phyloP scores from a whole-genome alignment of 2,329 filamentous ascomycete genomes.

The Aureobasidium sp. region DNA sequence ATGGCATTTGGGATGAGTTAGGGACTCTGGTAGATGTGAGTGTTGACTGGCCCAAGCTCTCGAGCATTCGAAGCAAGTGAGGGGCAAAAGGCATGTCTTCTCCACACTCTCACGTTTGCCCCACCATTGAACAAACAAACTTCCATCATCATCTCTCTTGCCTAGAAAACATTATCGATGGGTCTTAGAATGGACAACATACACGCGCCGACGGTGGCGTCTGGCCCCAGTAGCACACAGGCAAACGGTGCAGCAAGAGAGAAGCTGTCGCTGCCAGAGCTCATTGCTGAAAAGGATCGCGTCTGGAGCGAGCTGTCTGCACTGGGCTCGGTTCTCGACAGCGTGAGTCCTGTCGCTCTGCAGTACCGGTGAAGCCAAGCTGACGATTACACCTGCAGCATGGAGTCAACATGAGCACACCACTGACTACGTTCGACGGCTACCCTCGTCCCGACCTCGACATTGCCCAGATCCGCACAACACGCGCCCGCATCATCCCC shows the following conservation, averaged over 20 bases:
- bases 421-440: conserved; percentile 77
- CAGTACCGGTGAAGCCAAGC: not conserved
- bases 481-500: conserved; percentile 77
- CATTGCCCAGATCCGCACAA: conserved; percentile 93
- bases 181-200: conserved; percentile 56
- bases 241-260: conserved; percentile 41
- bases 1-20: not conserved
- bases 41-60: conserved; percentile 7
- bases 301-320: conserved; percentile 82
- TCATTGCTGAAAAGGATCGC: conserved; percentile 75
- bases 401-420: conserved; percentile 84
- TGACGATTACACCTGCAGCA: conserved; percentile 51
- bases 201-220: conserved; percentile 63
- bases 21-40: not conserved
- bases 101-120: conserved; percentile 6
- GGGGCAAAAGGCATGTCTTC: conserved; percentile 9
- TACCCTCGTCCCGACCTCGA: conserved; percentile 91
- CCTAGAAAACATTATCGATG: conserved; percentile 27
- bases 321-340: conserved; percentile 76
- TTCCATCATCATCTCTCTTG: not conserved
- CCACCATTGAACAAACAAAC: conserved; percentile 1
- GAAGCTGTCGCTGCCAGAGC: conserved; percentile 63
- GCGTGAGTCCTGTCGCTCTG: conserved; percentile 35
- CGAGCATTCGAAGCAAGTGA: conserved; percentile 1
- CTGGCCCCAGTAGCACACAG: conserved; percentile 53